These are phyloP conservation scores for Peronosclerospora sorghi DNA, from an alignment of 352 stramenopile species.

Conservation along the genomic window DNA sequence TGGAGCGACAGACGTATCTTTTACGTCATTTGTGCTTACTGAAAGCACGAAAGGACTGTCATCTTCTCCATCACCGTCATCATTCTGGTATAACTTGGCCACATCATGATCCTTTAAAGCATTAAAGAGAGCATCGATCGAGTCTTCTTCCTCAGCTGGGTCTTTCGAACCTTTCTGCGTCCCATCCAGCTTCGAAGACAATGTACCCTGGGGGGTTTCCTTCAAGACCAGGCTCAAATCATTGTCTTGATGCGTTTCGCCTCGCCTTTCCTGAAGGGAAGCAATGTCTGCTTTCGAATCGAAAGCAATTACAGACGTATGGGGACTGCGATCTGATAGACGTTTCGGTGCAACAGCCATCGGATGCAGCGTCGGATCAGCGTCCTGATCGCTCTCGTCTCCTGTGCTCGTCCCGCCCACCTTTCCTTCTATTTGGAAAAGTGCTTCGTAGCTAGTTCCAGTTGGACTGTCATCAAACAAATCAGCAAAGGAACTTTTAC, in stretches of 20 bases:
- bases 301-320: slow-evolving; percentile 1
- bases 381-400: slow-evolving; percentile 10
- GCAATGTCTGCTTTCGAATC: slow-evolving; percentile 8
- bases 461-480: slow-evolving; percentile 51
- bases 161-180: background rate
- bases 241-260: slow-evolving; percentile 2
- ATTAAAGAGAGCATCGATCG: slow-evolving; percentile 65
- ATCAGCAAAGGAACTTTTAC: slow-evolving; percentile 61
- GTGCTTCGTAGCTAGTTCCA: slow-evolving; percentile 39
- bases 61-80: background rate
- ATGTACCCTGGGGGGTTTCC: background rate
- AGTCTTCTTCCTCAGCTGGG: slow-evolving; percentile 23
- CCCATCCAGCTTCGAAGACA: background rate
- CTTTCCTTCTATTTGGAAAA: slow-evolving; percentile 28
- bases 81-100: slow-evolving; percentile 12
- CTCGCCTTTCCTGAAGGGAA: slow-evolving; percentile 11
- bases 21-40: slow-evolving; percentile 2
- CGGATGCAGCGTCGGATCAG: slow-evolving; percentile 1
- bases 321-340: slow-evolving; percentile 13
- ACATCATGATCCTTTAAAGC: slow-evolving; percentile 36
- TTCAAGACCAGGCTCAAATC: slow-evolving; percentile 1
- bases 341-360: slow-evolving; percentile 4
- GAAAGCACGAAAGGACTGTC: background rate
- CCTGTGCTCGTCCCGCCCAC: slow-evolving; percentile 7
- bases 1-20: background rate